Evolutionary conservation across 495 filamentous ascomycete genomes (phyloP), one percentile per base, ranked within the genome.

Genomic region (Hypomontagnella submonticulosa): DNA sequence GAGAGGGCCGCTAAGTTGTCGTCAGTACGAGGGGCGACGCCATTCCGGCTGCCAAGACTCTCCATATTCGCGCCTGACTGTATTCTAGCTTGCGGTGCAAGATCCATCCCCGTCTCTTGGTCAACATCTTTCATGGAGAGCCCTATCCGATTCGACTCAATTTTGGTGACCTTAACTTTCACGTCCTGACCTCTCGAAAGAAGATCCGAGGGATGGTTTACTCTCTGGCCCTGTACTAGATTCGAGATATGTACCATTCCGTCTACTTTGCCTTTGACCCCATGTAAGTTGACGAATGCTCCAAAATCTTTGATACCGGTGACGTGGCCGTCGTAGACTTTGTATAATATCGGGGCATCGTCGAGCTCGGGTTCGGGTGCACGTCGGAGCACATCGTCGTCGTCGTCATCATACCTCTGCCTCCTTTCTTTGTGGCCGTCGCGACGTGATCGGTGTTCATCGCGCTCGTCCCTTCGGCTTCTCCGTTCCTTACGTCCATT

Each of bases 91-190:
- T 94, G 89, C 10, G 94, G 92, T 12, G 88, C 87, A 18, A 96
- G 78, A 73, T 99, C 94, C 68, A 86, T 84, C 2, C 95, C 95
- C 23, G 92, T 95, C 36, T 86, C 84, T 73, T 99, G 95, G 64
- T 99, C 96, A 11, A 96, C 95, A 52, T 97, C 94, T 74, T 97
- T 97, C 94, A 99, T 97, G 2, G 92, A 96, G 11, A 99, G 79
- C 3, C 92, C 92, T 67, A 97, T 89, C 57, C 90, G 82, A 41
- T 80, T 84, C 9, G 89, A 87, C 70, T 97, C 87, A 52, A 97
- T 91, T 67, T 91, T 97, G 70, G 90, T 76, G 32, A 98, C 89
- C 77, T 99, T 99, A 60, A 97, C 91, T 73, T 96, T 97, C 55
- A 99, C 91, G 2, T 87, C 80, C 73, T 97, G 94, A 8, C 89